A percentile compares a stretch with the other conserved stretches of the same genome.
phyloP scores from a whole-genome alignment of 139 green algal genomes.

The Micromonas commoda region DNA sequence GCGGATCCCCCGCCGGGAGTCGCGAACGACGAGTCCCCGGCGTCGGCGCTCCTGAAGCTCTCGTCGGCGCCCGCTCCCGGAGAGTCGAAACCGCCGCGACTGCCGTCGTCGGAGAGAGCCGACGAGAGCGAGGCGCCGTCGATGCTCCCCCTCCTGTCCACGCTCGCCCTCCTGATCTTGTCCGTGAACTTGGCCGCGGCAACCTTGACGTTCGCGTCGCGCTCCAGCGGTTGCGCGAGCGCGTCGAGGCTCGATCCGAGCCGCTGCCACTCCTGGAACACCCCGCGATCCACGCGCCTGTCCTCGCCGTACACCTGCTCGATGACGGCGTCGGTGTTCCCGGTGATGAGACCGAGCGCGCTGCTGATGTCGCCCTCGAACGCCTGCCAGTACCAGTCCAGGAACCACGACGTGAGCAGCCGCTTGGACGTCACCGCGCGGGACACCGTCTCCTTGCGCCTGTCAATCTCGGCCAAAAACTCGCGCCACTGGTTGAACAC shows the following conservation, averaged over 20 bases:
- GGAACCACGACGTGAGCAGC: conserved; percentile 14
- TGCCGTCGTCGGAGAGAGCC: too few species aligned
- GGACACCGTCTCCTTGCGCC: background rate
- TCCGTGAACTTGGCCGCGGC: background rate
- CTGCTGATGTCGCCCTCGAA: conserved; percentile 14
- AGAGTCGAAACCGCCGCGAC: too few species aligned
- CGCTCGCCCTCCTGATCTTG: too few species aligned
- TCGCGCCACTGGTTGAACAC: background rate
- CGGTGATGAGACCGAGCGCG: conserved; percentile 6
- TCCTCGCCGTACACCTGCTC: conserved; percentile 10
- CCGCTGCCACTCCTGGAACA: background rate
- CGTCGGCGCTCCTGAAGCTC: too few species aligned
- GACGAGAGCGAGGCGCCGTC: too few species aligned
- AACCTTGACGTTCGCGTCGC: background rate
- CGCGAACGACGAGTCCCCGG: too few species aligned
- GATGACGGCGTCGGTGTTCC: background rate
- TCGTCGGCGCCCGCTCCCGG: too few species aligned
- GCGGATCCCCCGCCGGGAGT: too few species aligned
- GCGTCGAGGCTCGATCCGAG: background rate
- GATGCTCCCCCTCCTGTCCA: too few species aligned
- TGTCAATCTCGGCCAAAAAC: background rate
- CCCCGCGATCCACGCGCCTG: background rate
- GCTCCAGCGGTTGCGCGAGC: background rate
- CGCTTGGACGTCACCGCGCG: background rate
- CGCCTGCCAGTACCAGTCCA: conserved; percentile 26